Base-by-base conservation (phyloP, 192 early-diverging fungal genomes). In the Mortierella antarctica region DNA sequence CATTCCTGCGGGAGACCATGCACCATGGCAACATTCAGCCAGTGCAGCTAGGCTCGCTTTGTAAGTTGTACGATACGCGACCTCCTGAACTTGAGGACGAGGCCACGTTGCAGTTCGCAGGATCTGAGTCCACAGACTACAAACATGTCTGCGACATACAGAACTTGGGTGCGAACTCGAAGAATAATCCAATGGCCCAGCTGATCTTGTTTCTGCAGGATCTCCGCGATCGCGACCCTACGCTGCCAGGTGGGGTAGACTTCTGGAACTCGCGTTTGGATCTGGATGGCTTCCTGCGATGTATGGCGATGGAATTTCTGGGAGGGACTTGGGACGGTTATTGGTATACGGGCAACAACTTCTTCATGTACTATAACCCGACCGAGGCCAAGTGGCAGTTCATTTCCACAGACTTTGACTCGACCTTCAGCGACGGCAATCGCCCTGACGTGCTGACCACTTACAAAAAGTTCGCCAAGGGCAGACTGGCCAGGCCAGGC, bases 371-470 rank as follows among this genome's bases (percentile, higher is more conserved):
- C 60, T 68, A 56, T 11, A 65, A 82, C 44, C 70, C 79, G 1
- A 45, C 44, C 1, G 18, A 57, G 21, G 70, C 69, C 18, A 47
- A 55, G 23, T 82, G 77, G 65, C 44, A 71, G 18, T 67, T 65
- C 44, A 9, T 85, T 45, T 79, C 84, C 13, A 82, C 82, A 44
- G 84, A 85, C 44, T 85, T 82, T 47, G 84, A 85, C 45, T 78
- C 56, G 14, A 85, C 79, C 21, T 82, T 85, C 68, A 80, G 84
- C 39, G 76, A 85, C 52, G 84, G 84, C 10, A 51, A 9, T 15
- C 63, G 46, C 2, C 47, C 48, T 6, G 71, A 73, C 17, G 65
- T 78, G n/a, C 62, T 56, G 39, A 71, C 57, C 5, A 47, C 58
- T 2, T 78, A 66, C 40, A 69, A 69, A 21, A 57, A 85, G 31